Conservation (phyloP, 441 rosid species). For the Breynia disticha region DNA sequence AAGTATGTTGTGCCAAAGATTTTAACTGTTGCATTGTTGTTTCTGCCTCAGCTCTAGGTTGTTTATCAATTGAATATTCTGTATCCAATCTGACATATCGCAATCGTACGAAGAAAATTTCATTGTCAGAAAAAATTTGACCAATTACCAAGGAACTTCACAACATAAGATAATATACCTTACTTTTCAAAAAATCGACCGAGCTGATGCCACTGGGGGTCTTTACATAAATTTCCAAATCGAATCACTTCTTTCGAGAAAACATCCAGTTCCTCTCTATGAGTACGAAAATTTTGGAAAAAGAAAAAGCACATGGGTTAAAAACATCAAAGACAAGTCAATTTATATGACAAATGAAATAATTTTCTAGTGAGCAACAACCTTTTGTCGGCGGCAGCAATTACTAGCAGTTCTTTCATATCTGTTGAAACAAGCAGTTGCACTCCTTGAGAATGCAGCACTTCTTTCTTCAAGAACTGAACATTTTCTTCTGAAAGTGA, state of each 20-base stretch:
- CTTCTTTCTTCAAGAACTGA: slow-evolving; percentile 67
- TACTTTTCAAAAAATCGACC: slow-evolving; percentile 83
- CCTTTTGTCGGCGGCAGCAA: slow-evolving; percentile 95
- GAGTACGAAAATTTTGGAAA: slow-evolving; percentile 10
- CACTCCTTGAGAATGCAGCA: slow-evolving; percentile 86
- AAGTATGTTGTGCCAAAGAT: slow-evolving; percentile 60
- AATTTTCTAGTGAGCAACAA: slow-evolving; percentile 14
- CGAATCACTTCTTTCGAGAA: slow-evolving; percentile 71
- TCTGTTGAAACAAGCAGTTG: slow-evolving; percentile 84
- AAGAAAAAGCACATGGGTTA: not conserved
- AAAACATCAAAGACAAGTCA: not conserved
- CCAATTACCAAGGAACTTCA: not conserved
- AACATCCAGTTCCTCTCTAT: slow-evolving; percentile 84
- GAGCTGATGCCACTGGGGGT: slow-evolving; percentile 82
- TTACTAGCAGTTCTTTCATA: slow-evolving; percentile 62
- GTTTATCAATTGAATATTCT: slow-evolving; percentile 27
- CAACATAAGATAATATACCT: slow-evolving; percentile 19
- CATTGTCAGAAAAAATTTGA: not conserved
- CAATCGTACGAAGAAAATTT: slow-evolving; percentile 11
- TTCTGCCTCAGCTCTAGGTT: slow-evolving; percentile 45
- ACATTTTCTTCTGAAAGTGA: slow-evolving; percentile 70
- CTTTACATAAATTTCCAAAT: slow-evolving; percentile 81
- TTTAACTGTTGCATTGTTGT: slow-evolving; percentile 51
- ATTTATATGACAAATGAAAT: not conserved
- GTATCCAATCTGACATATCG: slow-evolving; percentile 47